Percentiles rank a stretch among this genome's conserved stretches.
phyloP scores from a whole-genome alignment of 139 green algal genomes.

The Closterium sp. region DNA sequence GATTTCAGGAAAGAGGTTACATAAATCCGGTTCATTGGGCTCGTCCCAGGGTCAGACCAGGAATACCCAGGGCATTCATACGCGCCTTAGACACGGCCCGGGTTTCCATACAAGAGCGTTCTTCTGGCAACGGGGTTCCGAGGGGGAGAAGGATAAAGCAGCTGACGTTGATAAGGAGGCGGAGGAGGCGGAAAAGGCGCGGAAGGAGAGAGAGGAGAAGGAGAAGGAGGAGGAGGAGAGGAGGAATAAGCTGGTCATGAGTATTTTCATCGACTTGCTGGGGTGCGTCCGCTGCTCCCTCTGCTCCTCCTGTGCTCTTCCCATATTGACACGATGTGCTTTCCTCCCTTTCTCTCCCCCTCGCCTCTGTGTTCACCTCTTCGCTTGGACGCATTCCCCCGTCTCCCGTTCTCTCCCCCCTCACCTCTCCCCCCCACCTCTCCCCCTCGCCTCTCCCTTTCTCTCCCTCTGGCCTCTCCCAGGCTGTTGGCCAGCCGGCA shows the following conservation, averaged over 20 bases:
- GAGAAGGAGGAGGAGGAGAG: not conserved
- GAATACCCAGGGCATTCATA: not conserved
- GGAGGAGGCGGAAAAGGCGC: not conserved
- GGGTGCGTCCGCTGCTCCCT: not conserved
- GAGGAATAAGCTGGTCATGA: not conserved
- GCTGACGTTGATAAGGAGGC: not conserved
- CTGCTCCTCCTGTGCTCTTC: not conserved
- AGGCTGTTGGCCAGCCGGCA: not conserved
- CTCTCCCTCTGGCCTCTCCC: not conserved
- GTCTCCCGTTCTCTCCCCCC: not conserved
- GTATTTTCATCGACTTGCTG: not conserved
- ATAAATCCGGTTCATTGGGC: not conserved
- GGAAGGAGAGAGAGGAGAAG: not conserved
- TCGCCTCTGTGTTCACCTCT: not conserved
- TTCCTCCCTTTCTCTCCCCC: not conserved
- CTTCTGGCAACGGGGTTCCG: not conserved
- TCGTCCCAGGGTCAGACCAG: not conserved
- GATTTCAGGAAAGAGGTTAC: not conserved
- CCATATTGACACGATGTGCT: no score
- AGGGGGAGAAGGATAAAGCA: not conserved
- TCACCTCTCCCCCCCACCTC: not conserved
- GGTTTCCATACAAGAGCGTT: not conserved
- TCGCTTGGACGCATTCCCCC: not conserved
- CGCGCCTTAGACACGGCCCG: not conserved
- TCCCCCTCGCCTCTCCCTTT: not conserved